Percentiles rank a stretch among this genome's conserved stretches.
phyloP scores from a whole-genome alignment of 805 yeast species.

The Candida germanica region DNA sequence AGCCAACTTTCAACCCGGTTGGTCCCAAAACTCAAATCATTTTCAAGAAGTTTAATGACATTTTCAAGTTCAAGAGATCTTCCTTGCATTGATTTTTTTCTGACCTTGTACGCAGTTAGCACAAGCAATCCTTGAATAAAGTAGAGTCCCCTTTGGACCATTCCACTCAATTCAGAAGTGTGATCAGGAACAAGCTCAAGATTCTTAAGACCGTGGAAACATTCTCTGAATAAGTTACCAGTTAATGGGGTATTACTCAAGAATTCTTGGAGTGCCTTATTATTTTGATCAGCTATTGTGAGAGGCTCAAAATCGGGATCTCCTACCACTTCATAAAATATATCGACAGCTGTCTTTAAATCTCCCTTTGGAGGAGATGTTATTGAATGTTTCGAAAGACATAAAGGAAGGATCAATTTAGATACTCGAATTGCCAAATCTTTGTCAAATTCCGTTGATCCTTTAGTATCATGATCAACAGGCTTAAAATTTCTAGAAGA shows the following conservation, averaged over 20 bases:
- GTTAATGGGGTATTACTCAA: conserved; percentile 45
- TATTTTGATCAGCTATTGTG: conserved; percentile 34
- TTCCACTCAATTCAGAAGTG: conserved; percentile 15
- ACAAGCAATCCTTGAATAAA: conserved; percentile 66
- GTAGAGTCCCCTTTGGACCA: conserved; percentile 56
- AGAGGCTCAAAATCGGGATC: conserved; percentile 51
- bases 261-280: conserved; percentile 41
- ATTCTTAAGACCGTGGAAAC: conserved; percentile 49
- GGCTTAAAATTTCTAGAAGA: conserved; percentile 60
- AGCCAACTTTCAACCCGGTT: conserved; percentile 83
- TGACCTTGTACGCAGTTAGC: conserved; percentile 61
- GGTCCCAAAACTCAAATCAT: conserved; percentile 66
- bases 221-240: conserved; percentile 42
- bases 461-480: conserved; percentile 56
- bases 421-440: conserved; percentile 36
- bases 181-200: conserved; percentile 28
- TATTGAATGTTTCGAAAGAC: conserved; percentile 58
- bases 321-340: conserved; percentile 66
- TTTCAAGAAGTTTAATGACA: conserved; percentile 60
- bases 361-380: conserved; percentile 63
- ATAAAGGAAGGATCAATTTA: conserved; percentile 51
- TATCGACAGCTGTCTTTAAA: conserved; percentile 68
- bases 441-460: conserved; percentile 24
- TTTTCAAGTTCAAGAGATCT: conserved; percentile 77
- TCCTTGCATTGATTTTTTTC: conserved; percentile 78